Conservation (phyloP, 2,329 filamentous ascomycete genomes). For the Lachnellula occidentalis region DNA sequence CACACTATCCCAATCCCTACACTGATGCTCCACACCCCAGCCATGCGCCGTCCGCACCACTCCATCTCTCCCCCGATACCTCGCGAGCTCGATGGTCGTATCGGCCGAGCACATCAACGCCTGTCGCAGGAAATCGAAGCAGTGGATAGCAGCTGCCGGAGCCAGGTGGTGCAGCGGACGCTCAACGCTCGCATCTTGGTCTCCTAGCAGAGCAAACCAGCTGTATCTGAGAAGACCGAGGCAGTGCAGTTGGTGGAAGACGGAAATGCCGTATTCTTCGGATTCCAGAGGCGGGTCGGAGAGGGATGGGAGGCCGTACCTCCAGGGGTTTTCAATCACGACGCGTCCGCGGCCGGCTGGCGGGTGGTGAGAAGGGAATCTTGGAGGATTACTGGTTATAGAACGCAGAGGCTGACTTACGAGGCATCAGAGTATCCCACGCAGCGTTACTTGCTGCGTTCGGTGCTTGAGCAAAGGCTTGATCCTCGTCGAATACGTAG, state of each 20-base stretch:
- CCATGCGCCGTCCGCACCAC: neutral
- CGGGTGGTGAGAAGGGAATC: neutral
- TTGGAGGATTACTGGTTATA: neutral
- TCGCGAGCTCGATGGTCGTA: slow-evolving; percentile 5
- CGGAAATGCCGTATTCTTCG: neutral
- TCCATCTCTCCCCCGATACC: neutral
- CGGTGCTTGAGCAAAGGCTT: neutral
- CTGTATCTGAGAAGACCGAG: neutral
- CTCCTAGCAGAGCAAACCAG: neutral
- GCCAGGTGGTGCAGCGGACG: neutral
- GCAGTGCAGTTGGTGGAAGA: neutral
- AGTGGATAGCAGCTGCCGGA: slow-evolving; percentile 6
- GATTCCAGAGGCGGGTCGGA: neutral
- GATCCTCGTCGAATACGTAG: neutral
- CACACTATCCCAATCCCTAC: neutral
- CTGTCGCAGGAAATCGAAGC: slow-evolving; percentile 15
- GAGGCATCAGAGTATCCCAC: neutral
- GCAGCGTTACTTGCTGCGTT: neutral
- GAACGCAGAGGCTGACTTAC: neutral
- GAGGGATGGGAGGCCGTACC: neutral
- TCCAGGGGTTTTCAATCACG: neutral
- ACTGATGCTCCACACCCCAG: neutral
- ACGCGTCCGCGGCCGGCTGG: neutral
- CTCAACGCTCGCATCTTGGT: neutral
- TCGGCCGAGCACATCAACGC: slow-evolving; percentile 13